These are phyloP conservation scores for Yamadazyma diospyri DNA, from an alignment of 1,139 yeast species.

Conservation along the genomic window DNA sequence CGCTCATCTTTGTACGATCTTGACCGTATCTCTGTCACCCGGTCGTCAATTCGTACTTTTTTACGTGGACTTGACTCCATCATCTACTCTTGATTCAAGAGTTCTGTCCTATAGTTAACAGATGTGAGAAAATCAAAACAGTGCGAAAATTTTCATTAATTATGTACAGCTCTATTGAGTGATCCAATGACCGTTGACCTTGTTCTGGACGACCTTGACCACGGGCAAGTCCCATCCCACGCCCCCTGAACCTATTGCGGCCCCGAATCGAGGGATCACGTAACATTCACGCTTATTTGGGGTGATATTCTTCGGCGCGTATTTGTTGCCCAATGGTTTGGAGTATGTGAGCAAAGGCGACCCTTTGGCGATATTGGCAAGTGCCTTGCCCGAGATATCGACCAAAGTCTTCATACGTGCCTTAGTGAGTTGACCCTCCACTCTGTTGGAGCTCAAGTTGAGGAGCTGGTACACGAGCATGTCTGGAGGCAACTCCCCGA, in stretches of 20 bases:
- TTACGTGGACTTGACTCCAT: constrained; percentile 8
- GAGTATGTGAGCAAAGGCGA: constrained; percentile 79
- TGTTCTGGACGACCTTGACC: constrained; percentile 68
- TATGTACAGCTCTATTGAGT: constrained; percentile 20
- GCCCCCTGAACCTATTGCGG: constrained; percentile 77
- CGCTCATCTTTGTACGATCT: background rate
- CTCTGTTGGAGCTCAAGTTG: constrained; percentile 43
- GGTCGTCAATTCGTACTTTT: constrained; percentile 15
- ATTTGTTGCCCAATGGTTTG: constrained; percentile 88
- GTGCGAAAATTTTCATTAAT: constrained; percentile 5
- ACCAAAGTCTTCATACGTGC: constrained; percentile 74
- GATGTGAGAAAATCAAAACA: constrained; percentile 5
- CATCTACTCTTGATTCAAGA: background rate
- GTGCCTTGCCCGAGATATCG: constrained; percentile 69
- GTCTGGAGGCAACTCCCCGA: constrained; percentile 70
- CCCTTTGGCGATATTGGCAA: constrained; percentile 71
- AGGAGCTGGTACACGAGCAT: constrained; percentile 69
- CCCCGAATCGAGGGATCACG: constrained; percentile 89
- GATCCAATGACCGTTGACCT: constrained; percentile 60
- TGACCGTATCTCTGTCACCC: constrained; percentile 10
- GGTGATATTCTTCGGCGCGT: constrained; percentile 68
- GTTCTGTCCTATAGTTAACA: background rate
- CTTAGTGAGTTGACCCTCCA: constrained; percentile 32
- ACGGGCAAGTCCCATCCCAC: constrained; percentile 94
- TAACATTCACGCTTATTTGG: constrained; percentile 77